These are phyloP conservation scores for Globisporangium alternatum DNA, from an alignment of 352 stramenopile genomes.

Conservation along the genomic window DNA sequence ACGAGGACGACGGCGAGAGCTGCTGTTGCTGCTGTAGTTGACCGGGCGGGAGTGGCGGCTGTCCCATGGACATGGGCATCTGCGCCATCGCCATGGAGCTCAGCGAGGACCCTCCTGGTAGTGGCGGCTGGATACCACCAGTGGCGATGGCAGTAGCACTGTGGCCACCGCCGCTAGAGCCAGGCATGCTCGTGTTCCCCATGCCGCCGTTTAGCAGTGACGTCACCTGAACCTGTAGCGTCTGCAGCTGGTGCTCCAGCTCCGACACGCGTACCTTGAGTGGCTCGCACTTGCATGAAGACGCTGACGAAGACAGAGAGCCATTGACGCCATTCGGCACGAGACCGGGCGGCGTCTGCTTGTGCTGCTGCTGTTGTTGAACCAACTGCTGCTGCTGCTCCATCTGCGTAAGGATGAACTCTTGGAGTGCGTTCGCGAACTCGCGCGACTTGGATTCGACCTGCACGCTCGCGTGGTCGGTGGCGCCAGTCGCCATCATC, in stretches of 20 bases:
- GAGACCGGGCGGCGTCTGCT: constrained; percentile 13
- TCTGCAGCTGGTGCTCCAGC: constrained; percentile 41
- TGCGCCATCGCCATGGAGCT: constrained; percentile 1
- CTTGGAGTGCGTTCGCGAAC: constrained; percentile 56
- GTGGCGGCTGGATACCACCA: constrained; percentile 1
- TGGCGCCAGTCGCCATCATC: background rate
- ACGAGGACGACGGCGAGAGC: constrained; percentile 10
- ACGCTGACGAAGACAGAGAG: constrained; percentile 7
- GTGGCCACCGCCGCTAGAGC: background rate
- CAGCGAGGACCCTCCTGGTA: constrained; percentile 10
- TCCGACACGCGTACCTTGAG: constrained; percentile 50
- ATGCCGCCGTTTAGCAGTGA: constrained; percentile 12
- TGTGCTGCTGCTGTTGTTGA: constrained; percentile 13
- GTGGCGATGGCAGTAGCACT: too few species aligned
- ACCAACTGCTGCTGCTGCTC: constrained; percentile 22
- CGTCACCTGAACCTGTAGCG: constrained; percentile 45
- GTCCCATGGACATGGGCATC: background rate
- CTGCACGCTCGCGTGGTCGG: constrained; percentile 12
- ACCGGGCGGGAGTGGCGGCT: constrained; percentile 22
- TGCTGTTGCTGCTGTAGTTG: constrained; percentile 14
- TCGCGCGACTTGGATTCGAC: constrained; percentile 55
- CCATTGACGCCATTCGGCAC: background rate
- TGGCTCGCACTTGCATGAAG: constrained; percentile 35
- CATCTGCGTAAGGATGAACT: constrained; percentile 43
- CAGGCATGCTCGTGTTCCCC: constrained; percentile 16